Base-by-base conservation (phyloP, 2,329 filamentous ascomycete species). In the Talaromyces islandicus region DNA sequence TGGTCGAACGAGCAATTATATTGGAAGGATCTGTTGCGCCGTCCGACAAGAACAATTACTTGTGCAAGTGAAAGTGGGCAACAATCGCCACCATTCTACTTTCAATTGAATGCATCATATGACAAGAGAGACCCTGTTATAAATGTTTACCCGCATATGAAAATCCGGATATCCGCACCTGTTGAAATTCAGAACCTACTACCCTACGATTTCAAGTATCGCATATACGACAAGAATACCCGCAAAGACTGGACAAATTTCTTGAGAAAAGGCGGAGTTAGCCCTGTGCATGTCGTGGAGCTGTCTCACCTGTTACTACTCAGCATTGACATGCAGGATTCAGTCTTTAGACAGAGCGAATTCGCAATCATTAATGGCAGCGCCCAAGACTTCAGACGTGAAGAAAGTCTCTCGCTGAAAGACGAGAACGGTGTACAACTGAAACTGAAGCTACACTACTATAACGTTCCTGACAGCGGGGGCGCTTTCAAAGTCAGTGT, bases 241-340 rank as follows among this genome's bases (percentile, higher is more conserved):
- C 95, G 93, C 80, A 96, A 95, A 72, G 94, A 99, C 72, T 99
- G 94, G 94, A 95, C 91, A 4, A 99, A 99, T 73, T 99, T 99
- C 77, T 79, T 99, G 53, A 87, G 94, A 60, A 97, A 97, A 75
- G 94, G 95, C 27, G 95, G 95, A 14, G 88, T 97, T 60, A 99
- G 94, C 72, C 95, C 95, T 0, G 92, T 99, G 0, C 94, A 99
- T 71, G 92, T 97, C 10, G 93, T 97, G 19, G 93, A 99, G 75
- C 81, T 99, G 21, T 97, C 93, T 0, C 95, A 97, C 75, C 81
- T 99, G 9, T 82, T 99, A 3, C 81, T 99, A 30, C 84, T 99
- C 68, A 97, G 93, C 69, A 85, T 99, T 64, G 92, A 97, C 69
- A 91, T 99, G 87, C 91, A 99, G 76, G 94, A 99, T 70, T 97